Base-by-base conservation (phyloP, 208 protist genomes). In the Jaenimonas drosophilae region DNA sequence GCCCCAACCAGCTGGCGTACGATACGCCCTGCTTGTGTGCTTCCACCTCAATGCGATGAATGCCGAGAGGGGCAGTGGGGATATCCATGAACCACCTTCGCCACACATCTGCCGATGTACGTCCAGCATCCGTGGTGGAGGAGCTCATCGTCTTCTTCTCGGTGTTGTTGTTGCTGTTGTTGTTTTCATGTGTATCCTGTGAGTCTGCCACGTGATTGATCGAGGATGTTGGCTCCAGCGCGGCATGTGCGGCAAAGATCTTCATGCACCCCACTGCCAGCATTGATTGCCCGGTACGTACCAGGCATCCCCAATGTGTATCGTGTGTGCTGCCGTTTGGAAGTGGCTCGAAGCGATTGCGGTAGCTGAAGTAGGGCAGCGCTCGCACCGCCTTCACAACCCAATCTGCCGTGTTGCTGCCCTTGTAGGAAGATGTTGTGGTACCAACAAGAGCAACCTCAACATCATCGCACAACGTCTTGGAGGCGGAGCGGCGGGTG, bases 271-370 rank as follows among this genome's bases (percentile, higher is more conserved):
- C 69, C 4, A 74, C 46, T 0, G 47, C 83, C 14, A 93, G 45
- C 21, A 94, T 34, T 88, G 96, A 95, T 59, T 97, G 88, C 0
- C 73, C 82, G 7, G 82, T 77, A 28, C 92, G 82, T 27, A 95
- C 56, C 45, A 95, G 76, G 49, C 92, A 97, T 0, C 92, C 92
- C 89, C 92, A 97, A 11, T 58, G 56, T 2, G 70, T 39, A 64
- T 96, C 91, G 3, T 71, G 77, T 2, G 67, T 85, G n/a, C 49
- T 54, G 5, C 76, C 78, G 28, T 84, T 77, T 2, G 60, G 61
- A 34, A 91, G 50, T 4, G 49, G 54, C 14, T 49, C 33, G 50
- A 91, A 86, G 34, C 65, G 60, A 40, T 78, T 76, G 31, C 86
- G 71, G 55, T 94, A 91, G n/a, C 70, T 84, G 49, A 89, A 91